Percentiles rank a stretch among this genome's conserved stretches.
Evolutionary conservation across 1,139 yeast genomes (phyloP).

Genomic region (Tardiomyces blankii): DNA sequence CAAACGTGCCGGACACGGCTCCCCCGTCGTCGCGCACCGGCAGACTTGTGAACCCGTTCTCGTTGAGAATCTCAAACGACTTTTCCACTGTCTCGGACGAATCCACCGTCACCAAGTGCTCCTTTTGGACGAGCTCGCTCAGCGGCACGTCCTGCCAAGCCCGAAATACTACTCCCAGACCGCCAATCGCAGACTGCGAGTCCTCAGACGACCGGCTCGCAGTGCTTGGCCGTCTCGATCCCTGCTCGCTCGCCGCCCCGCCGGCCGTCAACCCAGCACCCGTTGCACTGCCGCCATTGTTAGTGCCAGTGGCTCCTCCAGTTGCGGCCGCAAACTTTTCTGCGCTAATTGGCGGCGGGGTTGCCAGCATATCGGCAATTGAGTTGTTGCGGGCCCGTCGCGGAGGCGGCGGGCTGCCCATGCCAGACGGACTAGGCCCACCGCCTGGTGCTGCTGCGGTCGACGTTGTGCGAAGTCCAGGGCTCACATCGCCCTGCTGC

Average conservation of each 20-base stretch:
- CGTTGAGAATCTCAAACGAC: constrained; percentile 69
- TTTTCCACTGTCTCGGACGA: constrained; percentile 62
- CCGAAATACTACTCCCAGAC: not conserved
- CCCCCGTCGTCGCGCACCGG: constrained; percentile 50
- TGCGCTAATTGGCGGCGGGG: constrained; percentile 62
- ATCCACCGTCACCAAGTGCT: constrained; percentile 61
- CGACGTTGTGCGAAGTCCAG: not conserved
- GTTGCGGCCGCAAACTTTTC: constrained; percentile 4
- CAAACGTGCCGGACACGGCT: constrained; percentile 66
- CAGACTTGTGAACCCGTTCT: constrained; percentile 67
- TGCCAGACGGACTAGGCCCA: not conserved
- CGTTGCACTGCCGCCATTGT: constrained; percentile 12
- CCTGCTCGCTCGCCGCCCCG: constrained; percentile 1
- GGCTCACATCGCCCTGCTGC: not conserved
- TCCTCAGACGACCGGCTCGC: not conserved
- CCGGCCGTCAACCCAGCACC: constrained; percentile 4
- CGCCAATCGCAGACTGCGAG: not conserved
- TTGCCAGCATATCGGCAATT: constrained; percentile 72
- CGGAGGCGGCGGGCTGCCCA: not conserved
- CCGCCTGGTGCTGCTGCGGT: not conserved
- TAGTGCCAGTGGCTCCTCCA: constrained; percentile 9
- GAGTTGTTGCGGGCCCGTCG: constrained; percentile 25
- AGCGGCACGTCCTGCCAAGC: constrained; percentile 63
- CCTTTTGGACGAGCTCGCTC: constrained; percentile 65
- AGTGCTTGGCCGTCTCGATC: not conserved